Evolutionary conservation across 2,329 filamentous ascomycete genomes (phyloP).

Genomic region (Aspergillus brasiliensis): DNA sequence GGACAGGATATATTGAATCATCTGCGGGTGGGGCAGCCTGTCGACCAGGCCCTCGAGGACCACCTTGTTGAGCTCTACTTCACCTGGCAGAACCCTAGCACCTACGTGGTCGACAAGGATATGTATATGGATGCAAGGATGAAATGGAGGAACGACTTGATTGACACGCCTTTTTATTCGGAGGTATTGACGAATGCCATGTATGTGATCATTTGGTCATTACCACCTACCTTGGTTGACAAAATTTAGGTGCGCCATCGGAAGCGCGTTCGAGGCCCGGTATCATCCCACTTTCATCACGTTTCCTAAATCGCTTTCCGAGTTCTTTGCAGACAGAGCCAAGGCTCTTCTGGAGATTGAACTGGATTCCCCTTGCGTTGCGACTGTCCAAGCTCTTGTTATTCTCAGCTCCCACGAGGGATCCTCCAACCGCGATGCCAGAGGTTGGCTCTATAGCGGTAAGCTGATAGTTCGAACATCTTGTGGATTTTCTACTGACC

Average conservation of each 20-base stretch:
- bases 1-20: slow-evolving; percentile 46
- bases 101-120: slow-evolving; percentile 49
- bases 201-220: slow-evolving; percentile 22
- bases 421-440: slow-evolving; percentile 36
- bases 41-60: slow-evolving; percentile 45
- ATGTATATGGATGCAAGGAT: slow-evolving; percentile 40
- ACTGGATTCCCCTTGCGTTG: slow-evolving; percentile 46
- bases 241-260: slow-evolving; percentile 13
- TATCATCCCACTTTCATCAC: slow-evolving; percentile 35
- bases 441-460: slow-evolving; percentile 49
- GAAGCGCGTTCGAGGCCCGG: slow-evolving; percentile 35
- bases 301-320: slow-evolving; percentile 37
- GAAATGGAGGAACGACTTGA: slow-evolving; percentile 40
- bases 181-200: slow-evolving; percentile 47
- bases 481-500: not conserved
- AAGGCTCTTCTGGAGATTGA: slow-evolving; percentile 47
- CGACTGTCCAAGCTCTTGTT: slow-evolving; percentile 47
- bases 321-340: slow-evolving; percentile 41
- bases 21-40: slow-evolving; percentile 44
- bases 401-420: slow-evolving; percentile 46
- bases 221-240: not conserved
- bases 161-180: slow-evolving; percentile 45
- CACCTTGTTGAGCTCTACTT: slow-evolving; percentile 52
- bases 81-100: slow-evolving; percentile 52
- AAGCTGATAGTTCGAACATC: slow-evolving; percentile 4